phyloP scores from a whole-genome alignment of 768 basidiomycete genomes.

The Lactarius psammicola region DNA sequence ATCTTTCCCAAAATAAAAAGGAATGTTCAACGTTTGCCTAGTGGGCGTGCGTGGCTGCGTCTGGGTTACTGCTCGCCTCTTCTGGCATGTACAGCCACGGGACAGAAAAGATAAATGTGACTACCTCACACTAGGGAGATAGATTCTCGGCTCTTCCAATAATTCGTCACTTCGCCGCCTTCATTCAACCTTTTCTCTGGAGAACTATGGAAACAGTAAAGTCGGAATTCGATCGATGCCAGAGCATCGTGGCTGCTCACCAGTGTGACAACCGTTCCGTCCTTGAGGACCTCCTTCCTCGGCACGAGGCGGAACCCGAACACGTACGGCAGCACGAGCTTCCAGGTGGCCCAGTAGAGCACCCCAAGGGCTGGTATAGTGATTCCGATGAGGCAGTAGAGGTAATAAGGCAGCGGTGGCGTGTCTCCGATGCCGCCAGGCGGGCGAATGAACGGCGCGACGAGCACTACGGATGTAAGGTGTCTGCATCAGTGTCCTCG shows the following conservation, averaged over 20 bases:
- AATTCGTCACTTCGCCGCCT: not conserved
- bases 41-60: not conserved
- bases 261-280: constrained; percentile 54
- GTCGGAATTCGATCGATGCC: not conserved
- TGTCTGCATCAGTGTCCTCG: not conserved
- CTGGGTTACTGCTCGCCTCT: not conserved
- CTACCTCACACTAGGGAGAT: not conserved
- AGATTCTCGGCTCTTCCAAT: not conserved
- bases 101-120: not conserved
- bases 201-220: constrained; percentile 6
- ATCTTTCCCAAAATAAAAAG: too few relatives aligned
- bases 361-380: constrained; percentile 47
- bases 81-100: not conserved
- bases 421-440: constrained; percentile 57
- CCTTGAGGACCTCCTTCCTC: constrained; percentile 47
- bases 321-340: constrained; percentile 47
- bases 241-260: constrained; percentile 37
- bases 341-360: constrained; percentile 56
- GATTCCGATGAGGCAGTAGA: constrained; percentile 58
- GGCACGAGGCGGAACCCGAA: constrained; percentile 50
- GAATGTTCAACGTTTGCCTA: too few relatives aligned
- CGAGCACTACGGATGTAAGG: constrained; percentile 42
- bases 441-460: constrained; percentile 56
- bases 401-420: constrained; percentile 58
- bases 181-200: constrained; percentile 17